Percentiles rank a stretch among this genome's conserved stretches.
Evolutionary conservation across 441 rosid genomes (phyloP).

Genomic region (Daphne laureola): DNA sequence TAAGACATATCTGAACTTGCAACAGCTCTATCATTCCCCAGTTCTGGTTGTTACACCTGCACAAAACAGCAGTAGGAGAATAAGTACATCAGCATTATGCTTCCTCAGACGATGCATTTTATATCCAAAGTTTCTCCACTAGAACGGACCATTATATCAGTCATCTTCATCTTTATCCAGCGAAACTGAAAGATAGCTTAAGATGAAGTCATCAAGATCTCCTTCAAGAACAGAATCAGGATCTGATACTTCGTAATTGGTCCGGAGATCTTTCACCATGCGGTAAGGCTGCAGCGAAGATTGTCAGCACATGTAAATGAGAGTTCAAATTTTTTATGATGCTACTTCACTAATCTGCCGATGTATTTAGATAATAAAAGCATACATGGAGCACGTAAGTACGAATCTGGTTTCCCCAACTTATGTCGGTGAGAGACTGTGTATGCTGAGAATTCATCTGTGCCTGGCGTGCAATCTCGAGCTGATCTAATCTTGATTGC

Average conservation of each 20-base stretch:
- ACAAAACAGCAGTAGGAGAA: no score
- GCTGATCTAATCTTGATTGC: slow-evolving; percentile 90
- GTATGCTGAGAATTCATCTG: slow-evolving; percentile 90
- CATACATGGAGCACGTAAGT: slow-evolving; percentile 88
- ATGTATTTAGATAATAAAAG: slow-evolving; percentile 3
- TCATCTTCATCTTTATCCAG: slow-evolving; percentile 47
- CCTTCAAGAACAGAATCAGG: slow-evolving; percentile 95
- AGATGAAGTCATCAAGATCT: slow-evolving; percentile 78
- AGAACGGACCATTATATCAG: slow-evolving; percentile 1
- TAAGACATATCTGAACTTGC: no score
- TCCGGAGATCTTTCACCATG: slow-evolving; percentile 93
- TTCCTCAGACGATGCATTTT: not conserved
- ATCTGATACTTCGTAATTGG: slow-evolving; percentile 80
- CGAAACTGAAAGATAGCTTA: slow-evolving; percentile 74
- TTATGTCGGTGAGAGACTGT: slow-evolving; percentile 82
- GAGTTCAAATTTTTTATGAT: not conserved
- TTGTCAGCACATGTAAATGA: not conserved
- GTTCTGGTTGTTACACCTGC: not conserved
- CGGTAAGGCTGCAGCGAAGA: slow-evolving; percentile 63
- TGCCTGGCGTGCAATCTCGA: slow-evolving; percentile 85
- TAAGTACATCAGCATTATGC: not conserved
- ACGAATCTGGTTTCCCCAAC: slow-evolving; percentile 96
- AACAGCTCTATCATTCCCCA: no score
- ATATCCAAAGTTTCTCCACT: no score
- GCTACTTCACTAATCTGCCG: not conserved